Evolutionary conservation across 768 basidiomycete species (phyloP), one percentile per base, ranked within the genome.

Genomic region (Serendipita indica): DNA sequence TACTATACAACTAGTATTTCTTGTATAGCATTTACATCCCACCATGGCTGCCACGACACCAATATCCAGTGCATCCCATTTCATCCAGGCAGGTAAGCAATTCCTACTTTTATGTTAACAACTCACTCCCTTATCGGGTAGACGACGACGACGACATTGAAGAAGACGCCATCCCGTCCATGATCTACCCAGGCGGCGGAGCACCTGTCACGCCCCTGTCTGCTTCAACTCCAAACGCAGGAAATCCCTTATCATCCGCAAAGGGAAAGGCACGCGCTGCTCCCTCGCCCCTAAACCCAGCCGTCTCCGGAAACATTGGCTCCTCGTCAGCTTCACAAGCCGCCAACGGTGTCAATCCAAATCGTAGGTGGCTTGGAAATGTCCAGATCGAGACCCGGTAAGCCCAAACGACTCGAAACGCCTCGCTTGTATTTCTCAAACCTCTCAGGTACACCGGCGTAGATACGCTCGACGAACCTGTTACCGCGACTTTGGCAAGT

Each of bases 401-500:
- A 43, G 78, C 66, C 18, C 62, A 18, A 14, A 27, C 12, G 6
- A 4, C 25, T 6, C 3, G 14, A 13, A 28, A 35, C 45, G n/a
- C 32, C 35, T 7, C 39, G 54, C 7, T 39, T 39, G 35, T 18
- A 18, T 12, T 18, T 12, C 35, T 39, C 28, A n/a, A 25, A 35
- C 27, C 30, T 62, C 16, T 1, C 16, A 37, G 89, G 64, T 88
- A 83, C 69, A 77, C 88, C n/a, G 87, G 86, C 7, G 76, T 74
- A 6, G 88, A 93, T 65, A 96, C 93, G 0, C 76, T 98, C 32
- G 93, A 97, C 65, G 93, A 98, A 68, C 91, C 93, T 2, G 78
- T 98, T 16, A 79, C 83, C 3, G 77, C 78, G 32, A 98, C 93
- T 0, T 92, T 98, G 61, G 93, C 92, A 64, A 59, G 86, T 71